Percentiles rank a stretch among this genome's conserved stretches.
phyloP scores from a whole-genome alignment of 805 yeast species.

The Metschnikowia noctiluminum region DNA sequence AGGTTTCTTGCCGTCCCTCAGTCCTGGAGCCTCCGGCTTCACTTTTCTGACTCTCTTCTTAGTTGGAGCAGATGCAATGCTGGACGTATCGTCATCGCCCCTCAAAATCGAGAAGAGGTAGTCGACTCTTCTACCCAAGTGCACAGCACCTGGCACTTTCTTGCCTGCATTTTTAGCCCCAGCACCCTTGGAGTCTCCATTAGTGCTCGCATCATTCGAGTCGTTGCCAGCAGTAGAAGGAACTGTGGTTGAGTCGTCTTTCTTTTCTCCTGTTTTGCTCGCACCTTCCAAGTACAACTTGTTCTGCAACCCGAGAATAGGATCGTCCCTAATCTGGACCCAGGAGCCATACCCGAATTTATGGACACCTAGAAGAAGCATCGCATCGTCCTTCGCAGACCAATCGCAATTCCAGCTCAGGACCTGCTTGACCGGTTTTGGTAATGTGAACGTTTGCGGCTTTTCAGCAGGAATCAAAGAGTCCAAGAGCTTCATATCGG shows the following conservation, averaged over 20 bases:
- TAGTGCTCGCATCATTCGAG: conserved; percentile 10
- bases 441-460: conserved; percentile 58
- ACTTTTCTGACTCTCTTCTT: conserved; percentile 20
- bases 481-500: conserved; percentile 70
- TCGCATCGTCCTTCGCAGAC: conserved; percentile 80
- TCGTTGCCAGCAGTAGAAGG: neutral
- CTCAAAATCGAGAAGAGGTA: conserved; percentile 69
- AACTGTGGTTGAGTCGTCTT: conserved; percentile 9
- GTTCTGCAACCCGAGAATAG: conserved; percentile 78
- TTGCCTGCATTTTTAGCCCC: conserved; percentile 24
- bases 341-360: conserved; percentile 97
- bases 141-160: conserved; percentile 88
- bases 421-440: conserved; percentile 69
- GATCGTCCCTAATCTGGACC: conserved; percentile 93
- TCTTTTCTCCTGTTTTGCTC: conserved; percentile 12
- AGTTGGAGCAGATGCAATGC: conserved; percentile 6
- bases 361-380: conserved; percentile 78
- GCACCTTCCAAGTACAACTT: conserved; percentile 65
- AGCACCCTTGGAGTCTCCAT: conserved; percentile 10
- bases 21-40: conserved; percentile 13
- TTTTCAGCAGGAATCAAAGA: conserved; percentile 51
- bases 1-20: conserved; percentile 1
- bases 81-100: conserved; percentile 47
- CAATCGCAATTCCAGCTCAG: conserved; percentile 90
- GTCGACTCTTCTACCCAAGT: conserved; percentile 87